Base-by-base conservation (phyloP, 495 filamentous ascomycete species). In the Penicillium antarcticum region DNA sequence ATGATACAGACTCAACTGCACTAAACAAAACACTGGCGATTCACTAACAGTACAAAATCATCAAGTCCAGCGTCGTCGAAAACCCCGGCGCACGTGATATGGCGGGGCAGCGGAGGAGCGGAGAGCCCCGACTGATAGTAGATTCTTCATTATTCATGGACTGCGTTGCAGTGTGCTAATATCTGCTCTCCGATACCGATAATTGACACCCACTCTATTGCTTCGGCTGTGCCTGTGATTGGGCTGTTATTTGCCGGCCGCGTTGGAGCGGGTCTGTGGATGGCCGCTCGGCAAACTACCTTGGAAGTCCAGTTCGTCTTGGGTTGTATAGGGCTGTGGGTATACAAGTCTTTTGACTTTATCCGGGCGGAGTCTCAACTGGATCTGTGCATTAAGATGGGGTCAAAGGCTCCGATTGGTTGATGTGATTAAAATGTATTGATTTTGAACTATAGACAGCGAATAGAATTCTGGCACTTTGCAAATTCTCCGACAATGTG, bases 91-190 rank as follows among this genome's bases (percentile, higher is more conserved):
- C 56, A 65, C 56, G 60, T 65, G 51, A 60, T 48, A 55, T 56
- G 35, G 51, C 45, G 57, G 56, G 58, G 49, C 40, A 52, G 42
- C 43, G 56, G 56, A 53, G 48, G 24, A 52, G 42, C 53, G 61
- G 58, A 44, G 53, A 41, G 18, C 37, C 36, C 53, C 60, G 58
- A 62, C 26, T 13, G 48, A 52, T 31, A 52, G 39, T 19, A 17
- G 14, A 36, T 12, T 42, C 37, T 37, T 46, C 23, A 53, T 61
- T 61, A 58, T 32, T 58, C 54, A 57, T 32, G 23, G 7, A 12
- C n/a, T 24, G 11, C 19, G 29, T 55, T 52, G 31, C 34, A 29
- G 54, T 61, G 45, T 55, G 58, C 48, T 61, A 61, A 50, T 54
- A 19, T 32, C 16, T 42, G n/a, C 39, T 32, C 45, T 35, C 48